phyloP scores from a whole-genome alignment of 2,329 filamentous ascomycete genomes.

The Dactylonectria estremocensis region DNA sequence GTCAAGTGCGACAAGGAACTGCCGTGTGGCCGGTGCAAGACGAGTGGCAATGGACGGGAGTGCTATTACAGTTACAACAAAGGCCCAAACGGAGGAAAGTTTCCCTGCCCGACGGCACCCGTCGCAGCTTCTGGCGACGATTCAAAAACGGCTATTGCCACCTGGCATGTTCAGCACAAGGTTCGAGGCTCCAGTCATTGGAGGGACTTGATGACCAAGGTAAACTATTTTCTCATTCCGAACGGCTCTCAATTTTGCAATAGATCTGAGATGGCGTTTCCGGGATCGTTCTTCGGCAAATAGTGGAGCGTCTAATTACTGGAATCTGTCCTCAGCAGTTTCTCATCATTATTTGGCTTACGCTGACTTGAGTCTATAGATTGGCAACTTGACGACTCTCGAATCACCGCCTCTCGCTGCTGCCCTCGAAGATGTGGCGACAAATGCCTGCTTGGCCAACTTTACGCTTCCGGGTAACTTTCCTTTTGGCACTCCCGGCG shows the following conservation, averaged over 20 bases:
- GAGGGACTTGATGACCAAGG: constrained; percentile 56
- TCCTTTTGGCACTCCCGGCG: constrained; percentile 56
- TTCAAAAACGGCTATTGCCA: constrained; percentile 49
- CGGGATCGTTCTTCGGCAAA: not conserved
- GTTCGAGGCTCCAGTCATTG: constrained; percentile 56
- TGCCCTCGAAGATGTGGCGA: constrained; percentile 52
- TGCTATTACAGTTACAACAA: constrained; percentile 58
- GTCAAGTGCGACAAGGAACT: constrained; percentile 58
- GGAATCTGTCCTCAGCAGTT: not conserved
- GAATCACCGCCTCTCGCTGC: constrained; percentile 47
- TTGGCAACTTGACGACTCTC: constrained; percentile 46
- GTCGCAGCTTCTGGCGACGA: constrained; percentile 39
- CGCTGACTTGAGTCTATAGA: constrained; percentile 37
- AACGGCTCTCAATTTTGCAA: not conserved
- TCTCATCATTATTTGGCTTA: not conserved
- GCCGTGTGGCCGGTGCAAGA: constrained; percentile 54
- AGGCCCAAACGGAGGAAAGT: constrained; percentile 54
- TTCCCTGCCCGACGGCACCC: constrained; percentile 50
- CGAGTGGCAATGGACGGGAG: constrained; percentile 53
- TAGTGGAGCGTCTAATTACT: not conserved
- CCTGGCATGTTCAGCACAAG: constrained; percentile 54
- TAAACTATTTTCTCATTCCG: constrained; percentile 31
- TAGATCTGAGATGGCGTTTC: not conserved
- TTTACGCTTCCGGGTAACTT: constrained; percentile 56
- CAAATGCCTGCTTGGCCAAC: constrained; percentile 55